Conservation (phyloP, 345 rosid genomes). For the Citrus glauca region DNA sequence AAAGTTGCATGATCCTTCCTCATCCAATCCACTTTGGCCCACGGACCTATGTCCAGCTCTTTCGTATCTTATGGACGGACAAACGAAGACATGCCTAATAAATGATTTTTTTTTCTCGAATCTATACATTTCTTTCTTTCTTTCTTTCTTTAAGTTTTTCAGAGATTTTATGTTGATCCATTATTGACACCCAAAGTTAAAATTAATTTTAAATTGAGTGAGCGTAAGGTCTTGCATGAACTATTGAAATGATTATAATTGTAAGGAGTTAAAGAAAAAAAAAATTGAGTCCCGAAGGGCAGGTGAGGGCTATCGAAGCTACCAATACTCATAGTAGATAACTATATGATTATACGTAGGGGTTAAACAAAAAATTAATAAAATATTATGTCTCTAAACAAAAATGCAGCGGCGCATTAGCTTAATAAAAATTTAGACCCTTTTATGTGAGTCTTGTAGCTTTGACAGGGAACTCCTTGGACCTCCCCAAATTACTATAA, state of each 20-base stretch:
- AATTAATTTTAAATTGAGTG: no score
- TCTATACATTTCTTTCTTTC: not conserved
- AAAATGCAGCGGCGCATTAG: not conserved
- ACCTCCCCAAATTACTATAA: not conserved
- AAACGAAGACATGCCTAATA: not conserved
- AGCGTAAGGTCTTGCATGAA: no score
- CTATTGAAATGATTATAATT: no score
- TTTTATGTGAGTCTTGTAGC: constrained; percentile 6
- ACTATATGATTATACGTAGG: no score
- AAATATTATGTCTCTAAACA: not conserved
- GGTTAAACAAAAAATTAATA: not conserved
- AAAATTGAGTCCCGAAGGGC: no score
- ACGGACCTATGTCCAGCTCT: no score
- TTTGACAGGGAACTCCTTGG: constrained; percentile 6
- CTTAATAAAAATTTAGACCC: not conserved
- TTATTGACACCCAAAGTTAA: no score
- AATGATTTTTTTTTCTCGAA: not conserved
- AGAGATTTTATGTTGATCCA: not conserved
- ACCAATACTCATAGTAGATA: no score
- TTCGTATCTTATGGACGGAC: not conserved
- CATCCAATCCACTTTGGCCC: no score
- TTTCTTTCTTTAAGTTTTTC: not conserved
- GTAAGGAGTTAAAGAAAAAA: no score
- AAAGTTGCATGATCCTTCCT: no score
- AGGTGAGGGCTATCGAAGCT: no score